These are phyloP conservation scores for Aureobasidium namibiae DNA, from an alignment of 2,329 filamentous ascomycete species.

Conservation along the genomic window DNA sequence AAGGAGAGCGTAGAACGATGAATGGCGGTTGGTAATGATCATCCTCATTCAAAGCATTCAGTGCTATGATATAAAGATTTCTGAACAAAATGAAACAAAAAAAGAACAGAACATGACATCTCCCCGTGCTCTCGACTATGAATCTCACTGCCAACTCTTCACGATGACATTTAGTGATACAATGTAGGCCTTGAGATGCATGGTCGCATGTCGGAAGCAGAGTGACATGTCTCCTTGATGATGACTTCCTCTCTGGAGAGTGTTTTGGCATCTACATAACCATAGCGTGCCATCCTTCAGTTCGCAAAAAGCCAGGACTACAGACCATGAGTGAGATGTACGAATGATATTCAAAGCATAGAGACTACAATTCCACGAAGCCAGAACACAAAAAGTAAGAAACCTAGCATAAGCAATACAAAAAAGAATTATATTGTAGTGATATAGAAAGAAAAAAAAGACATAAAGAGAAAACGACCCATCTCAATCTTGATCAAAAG, in stretches of 20 bases:
- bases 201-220: no score
- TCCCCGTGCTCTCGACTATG: no score
- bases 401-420: background rate
- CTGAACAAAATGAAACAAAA: background rate
- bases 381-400: background rate
- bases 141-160: no score
- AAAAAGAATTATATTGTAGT: background rate
- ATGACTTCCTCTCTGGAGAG: no score
- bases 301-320: no score
- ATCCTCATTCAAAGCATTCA: background rate
- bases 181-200: no score
- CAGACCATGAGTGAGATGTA: background rate
- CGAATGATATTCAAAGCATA: background rate
- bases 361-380: background rate
- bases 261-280: no score
- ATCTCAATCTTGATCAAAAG: no score
- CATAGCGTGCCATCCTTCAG: no score
- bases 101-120: no score
- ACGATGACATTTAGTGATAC: no score
- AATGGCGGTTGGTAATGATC: background rate
- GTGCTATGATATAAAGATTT: background rate
- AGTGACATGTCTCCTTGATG: no score
- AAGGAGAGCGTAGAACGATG: background rate
- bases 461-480: background rate
- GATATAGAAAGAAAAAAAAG: background rate